Percentiles rank a stretch among this genome's conserved stretches.
These are phyloP conservation scores for bread wheat (Triticum aestivum) DNA, from an alignment of 176 grass and related monocot genomes.

Conservation along the genomic window IWGSC_CS_RefSeq_v2.1 NC_057811.1:22412955-22413454, in stretches of 20 bases:
- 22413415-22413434: no score
- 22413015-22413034: background rate
- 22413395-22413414: no score
- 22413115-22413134: background rate
- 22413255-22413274: background rate
- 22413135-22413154: background rate
- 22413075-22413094: background rate
- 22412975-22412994: background rate
- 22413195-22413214: background rate
- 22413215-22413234: background rate
- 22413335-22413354: no score
- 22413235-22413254: background rate
- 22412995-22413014: background rate
- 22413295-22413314: background rate
- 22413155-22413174: background rate
- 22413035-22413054: no score
- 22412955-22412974: background rate
- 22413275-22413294: no score
- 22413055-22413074: background rate
- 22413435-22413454: no score
- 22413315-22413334: no score
- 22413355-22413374: no score
- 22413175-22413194: background rate
- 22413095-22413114: background rate
- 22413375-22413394: no score